These are phyloP conservation scores for Myriosclerotinia scirpicola DNA, from an alignment of 2,329 filamentous ascomycete species.

Conservation along the genomic window DNA sequence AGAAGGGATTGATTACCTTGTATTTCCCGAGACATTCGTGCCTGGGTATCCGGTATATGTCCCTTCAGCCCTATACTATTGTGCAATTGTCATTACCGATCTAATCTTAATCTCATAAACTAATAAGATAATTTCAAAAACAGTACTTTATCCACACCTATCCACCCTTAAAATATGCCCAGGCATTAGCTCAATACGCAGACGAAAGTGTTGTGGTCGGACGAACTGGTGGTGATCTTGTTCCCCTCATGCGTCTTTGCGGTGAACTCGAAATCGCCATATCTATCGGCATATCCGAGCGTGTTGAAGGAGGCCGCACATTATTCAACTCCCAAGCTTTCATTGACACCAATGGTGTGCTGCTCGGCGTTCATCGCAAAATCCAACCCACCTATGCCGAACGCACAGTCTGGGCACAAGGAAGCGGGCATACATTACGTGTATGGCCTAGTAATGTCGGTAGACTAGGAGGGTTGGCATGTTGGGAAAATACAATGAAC, in stretches of 20 bases:
- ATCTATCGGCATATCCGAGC: constrained; percentile 6
- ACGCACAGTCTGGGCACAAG: constrained; percentile 6
- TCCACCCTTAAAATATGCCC: neutral
- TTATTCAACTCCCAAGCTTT: constrained; percentile 11
- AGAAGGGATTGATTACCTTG: neutral
- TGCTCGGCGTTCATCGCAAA: constrained; percentile 4
- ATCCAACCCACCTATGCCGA: neutral
- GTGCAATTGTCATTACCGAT: no score
- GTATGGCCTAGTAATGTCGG: constrained; percentile 10
- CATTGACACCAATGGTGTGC: neutral
- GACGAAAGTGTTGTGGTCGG: constrained; percentile 4
- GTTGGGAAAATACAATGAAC: constrained; percentile 12
- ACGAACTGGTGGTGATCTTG: neutral
- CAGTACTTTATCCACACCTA: constrained; percentile 7
- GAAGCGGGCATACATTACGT: neutral
- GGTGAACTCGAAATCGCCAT: neutral
- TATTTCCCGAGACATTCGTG: constrained; percentile 14
- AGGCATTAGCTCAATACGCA: neutral
- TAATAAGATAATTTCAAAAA: neutral
- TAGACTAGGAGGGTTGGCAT: constrained; percentile 2
- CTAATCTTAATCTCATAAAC: neutral
- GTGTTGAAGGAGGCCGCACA: neutral
- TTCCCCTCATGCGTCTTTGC: constrained; percentile 11
- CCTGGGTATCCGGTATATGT: constrained; percentile 11
- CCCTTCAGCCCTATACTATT: no score